Evolutionary conservation across 1,284 basidiomycete species (phyloP), one percentile per base, ranked within the genome.

Genomic region (Apiotrichum domesticum): DNA sequence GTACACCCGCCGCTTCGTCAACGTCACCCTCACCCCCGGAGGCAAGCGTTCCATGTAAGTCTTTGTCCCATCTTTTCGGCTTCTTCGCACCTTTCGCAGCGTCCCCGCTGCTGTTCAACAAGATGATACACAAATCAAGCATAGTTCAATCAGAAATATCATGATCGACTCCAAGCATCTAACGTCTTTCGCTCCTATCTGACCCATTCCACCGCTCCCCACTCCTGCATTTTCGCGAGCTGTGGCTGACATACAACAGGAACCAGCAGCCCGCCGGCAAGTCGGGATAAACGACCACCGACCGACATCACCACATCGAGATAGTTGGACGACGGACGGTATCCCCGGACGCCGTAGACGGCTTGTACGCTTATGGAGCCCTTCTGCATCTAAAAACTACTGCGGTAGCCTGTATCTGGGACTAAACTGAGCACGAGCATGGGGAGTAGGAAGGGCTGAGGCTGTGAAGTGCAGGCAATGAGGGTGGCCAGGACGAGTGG

Each of bases 1-100:
- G 69, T 96, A 95, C 85, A 73, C 66, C 64, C 67, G 73, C 62
- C 73, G 71, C 57, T 71, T 69, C 84, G 93, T 98, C 71, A 97
- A 96, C 79, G 92, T 94, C 65, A 91, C 89, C 61, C 84, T 87
- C 63, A 83, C 88, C 61, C 88, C 89, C 63, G 88, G 88, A 68
- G 93, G 92, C 80, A 97, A 97, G 84, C 85, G 93, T 80, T 86
- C 85, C 80, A 95, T 96, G 93, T 93, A 79, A 84, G 91, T 89
- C 34, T 57, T 57, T 13, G 21, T 55, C 40, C 21, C 21, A 21
- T 21, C 21, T 21, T 21, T 21, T 21, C 21, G 21, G 21, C 21
- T 21, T 21, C 21, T 21, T 21, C 21, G 21, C 21, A 21, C 21
- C 56, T 44, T 39, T 15, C 29, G 4, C 35, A 4, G 9, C 29